Conservation (phyloP, 148 eudicot species). For the Diospyros lotus region DNA sequence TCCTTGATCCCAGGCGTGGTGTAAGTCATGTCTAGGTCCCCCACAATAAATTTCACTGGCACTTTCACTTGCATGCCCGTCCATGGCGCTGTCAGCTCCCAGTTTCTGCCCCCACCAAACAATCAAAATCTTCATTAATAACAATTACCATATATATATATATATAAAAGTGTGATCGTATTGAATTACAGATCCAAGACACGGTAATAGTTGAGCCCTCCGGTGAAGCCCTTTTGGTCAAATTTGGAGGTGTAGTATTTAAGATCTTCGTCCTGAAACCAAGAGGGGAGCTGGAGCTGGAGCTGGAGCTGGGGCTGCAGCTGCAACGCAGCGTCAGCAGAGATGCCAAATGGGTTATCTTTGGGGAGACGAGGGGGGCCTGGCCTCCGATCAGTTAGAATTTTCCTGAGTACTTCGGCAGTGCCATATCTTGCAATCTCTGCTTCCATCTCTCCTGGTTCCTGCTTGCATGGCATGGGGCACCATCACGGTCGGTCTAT, state of each 20-base stretch:
- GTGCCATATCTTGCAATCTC: conserved; percentile 51
- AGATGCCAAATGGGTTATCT: conserved; percentile 50
- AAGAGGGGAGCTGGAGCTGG: conserved; percentile 43
- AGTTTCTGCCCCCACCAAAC: conserved; percentile 42
- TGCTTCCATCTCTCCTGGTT: conserved; percentile 62
- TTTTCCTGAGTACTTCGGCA: conserved; percentile 52
- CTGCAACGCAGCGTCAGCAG: too few relatives aligned
- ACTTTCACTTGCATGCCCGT: conserved; percentile 48
- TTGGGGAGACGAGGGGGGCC: conserved; percentile 59
- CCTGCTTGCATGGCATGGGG: conserved; percentile 28
- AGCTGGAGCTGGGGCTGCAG: too few relatives aligned
- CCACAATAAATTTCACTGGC: conserved; percentile 58
- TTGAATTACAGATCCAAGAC: conserved; percentile 64
- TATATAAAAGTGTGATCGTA: not conserved
- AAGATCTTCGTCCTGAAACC: conserved; percentile 66
- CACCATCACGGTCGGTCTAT: not conserved
- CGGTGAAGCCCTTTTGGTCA: conserved; percentile 58
- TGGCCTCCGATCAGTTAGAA: conserved; percentile 48
- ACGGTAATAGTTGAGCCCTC: conserved; percentile 67
- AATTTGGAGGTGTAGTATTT: conserved; percentile 49
- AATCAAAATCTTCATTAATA: not conserved
- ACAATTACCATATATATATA: not conserved
- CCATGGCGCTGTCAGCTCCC: conserved; percentile 84
- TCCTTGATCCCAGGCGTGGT: conserved; percentile 65
- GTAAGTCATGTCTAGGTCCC: conserved; percentile 66